Base-by-base conservation (phyloP, 2,329 filamentous ascomycete species). In the Monosporascus sp. region DNA sequence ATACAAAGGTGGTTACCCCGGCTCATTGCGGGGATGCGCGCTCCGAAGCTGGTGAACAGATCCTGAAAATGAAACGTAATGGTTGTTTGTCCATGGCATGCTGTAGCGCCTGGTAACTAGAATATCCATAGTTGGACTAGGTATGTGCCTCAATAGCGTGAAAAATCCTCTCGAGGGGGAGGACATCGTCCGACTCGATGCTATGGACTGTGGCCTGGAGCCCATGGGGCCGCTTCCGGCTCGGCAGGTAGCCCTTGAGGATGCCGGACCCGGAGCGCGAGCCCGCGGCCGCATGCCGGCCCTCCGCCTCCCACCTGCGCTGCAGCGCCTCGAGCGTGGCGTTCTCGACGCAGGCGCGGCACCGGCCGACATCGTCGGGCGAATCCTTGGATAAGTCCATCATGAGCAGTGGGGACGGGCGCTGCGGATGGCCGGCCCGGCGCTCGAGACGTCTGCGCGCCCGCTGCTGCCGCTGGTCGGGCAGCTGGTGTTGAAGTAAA, bases 311-410 rank as follows among this genome's bases (percentile, higher is more conserved):
- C 27, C 27, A 31, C 9, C 2, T 11, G 27, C 27, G 27, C 27
- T 31, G 27, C 27, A 31, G 55, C 18, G 52, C 58, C 45, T 63
- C 60, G 44, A 61, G 54, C 22, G 58, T 60, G 11, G 55, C 59
- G 11, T 56, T 59, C 42, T 63, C 64, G 11, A 51, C 57, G 48
- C 65, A 68, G 17, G 56, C 59, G 17, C 45, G 47, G 51, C 65
- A 68, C 25, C 63, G 54, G 39, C 65, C 65, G 8, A 67, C 62
- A 6, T 52, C 56, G 51, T 67, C 63, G n/a, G 63, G 59, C 0
- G 45, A n/a, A n/a, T n/a, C n/a, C n/a, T n/a, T n/a, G n/a, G n/a
- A n/a, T n/a, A n/a, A 41, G 22, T 53, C 27, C 27, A 9, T 31
- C 27, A 31, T 55, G 2, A 57, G 56, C 25, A 46, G 31, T 0